A percentile compares a stretch with the other conserved stretches of the same genome.
Evolutionary conservation across 2,329 filamentous ascomycete species (phyloP).

Genomic region (Ampelomyces quisqualis): DNA sequence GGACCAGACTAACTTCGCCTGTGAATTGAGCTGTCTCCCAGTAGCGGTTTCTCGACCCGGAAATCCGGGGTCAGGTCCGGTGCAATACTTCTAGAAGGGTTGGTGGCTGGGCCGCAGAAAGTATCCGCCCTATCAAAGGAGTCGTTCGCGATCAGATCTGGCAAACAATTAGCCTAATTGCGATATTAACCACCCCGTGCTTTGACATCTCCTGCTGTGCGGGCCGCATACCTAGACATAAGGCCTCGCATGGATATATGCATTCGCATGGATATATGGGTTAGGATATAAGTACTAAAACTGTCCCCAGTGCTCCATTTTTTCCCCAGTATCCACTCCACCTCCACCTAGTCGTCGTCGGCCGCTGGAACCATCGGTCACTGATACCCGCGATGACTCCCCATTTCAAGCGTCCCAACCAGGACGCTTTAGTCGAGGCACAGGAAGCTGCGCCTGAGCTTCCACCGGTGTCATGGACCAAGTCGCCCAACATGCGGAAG

Average conservation of each 20-base stretch:
- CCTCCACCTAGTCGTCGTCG: conserved; percentile 8
- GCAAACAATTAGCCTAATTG: conserved; percentile 19
- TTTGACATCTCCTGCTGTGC: conserved; percentile 18
- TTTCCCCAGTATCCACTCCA: conserved; percentile 17
- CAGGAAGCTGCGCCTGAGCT: conserved; percentile 16
- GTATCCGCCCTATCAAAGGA: too few species aligned
- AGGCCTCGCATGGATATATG: conserved; percentile 1
- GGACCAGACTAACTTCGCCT: too few species aligned
- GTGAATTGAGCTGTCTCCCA: too few species aligned
- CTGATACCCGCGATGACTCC: conserved; percentile 11
- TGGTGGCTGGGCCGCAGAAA: too few species aligned
- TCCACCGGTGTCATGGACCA: conserved; percentile 10
- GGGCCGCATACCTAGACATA: conserved; percentile 5
- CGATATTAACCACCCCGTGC: conserved; percentile 12
- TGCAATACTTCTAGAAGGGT: too few species aligned
- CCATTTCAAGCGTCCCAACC: conserved; percentile 15
- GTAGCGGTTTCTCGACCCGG: too few species aligned
- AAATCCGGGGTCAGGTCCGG: too few species aligned
- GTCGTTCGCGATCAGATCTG: conserved; percentile 9
- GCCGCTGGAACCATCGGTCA: conserved; percentile 10
- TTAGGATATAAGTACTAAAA: conserved; percentile 16
- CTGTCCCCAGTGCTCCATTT: conserved; percentile 11
- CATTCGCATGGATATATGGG: conserved; percentile 8
- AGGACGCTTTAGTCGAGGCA: conserved; percentile 15
- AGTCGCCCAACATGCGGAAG: conserved; percentile 45